Evolutionary conservation across 2,329 filamentous ascomycete species (phyloP), one percentile per base, ranked within the genome.

Genomic region (Aspergillus carbonarius): DNA sequence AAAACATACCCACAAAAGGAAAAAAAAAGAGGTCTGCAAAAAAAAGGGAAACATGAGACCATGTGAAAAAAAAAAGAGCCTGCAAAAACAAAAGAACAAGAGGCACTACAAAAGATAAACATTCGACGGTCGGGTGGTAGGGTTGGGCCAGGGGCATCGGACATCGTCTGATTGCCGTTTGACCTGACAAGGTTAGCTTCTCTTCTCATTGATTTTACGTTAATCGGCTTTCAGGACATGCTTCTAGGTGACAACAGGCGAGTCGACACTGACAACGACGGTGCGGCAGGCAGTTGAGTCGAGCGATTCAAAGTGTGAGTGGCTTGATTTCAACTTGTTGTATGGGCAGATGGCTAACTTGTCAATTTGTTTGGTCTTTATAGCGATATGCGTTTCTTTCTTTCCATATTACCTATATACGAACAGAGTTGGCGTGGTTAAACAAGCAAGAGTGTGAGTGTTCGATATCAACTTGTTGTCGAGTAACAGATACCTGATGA

Each of bases 91-190:
- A 42, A 15, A 51, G 27, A 37, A 54, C 50, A 13, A 10, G 30
- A 37, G 35, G 23, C 39, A 35, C 17, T 23, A 37, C 37, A 27
- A 54, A 13, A 20, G 30, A 32, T 9, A 35, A 42, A 13, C 51
- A 10, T 50, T 35, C 18, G 27, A 25, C n/a, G 62, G 60, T 53
- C 58, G 62, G 62, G 62, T 58, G 61, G 62, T 27, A 61, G 62
- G 62, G 62, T 48, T 34, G 62, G 62, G 62, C 62, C 60, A 62
- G 62, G 62, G 62, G 50, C 55, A 63, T 61, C 58, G 35, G 54
- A 57, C 46, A 30, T 18, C 35, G 12, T 59, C n/a, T 25, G 32
- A 18, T 12, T 25, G 20, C 17, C 34, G 52, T 20, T 23, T 23
- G n/a, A 46, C 12, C 32, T 13, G 30, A 32, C 30, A 32, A 32